Percentiles rank a stretch among this genome's conserved stretches.
phyloP scores from a whole-genome alignment of 2,329 filamentous ascomycete genomes.

The Taxawa tesnikishii region DNA sequence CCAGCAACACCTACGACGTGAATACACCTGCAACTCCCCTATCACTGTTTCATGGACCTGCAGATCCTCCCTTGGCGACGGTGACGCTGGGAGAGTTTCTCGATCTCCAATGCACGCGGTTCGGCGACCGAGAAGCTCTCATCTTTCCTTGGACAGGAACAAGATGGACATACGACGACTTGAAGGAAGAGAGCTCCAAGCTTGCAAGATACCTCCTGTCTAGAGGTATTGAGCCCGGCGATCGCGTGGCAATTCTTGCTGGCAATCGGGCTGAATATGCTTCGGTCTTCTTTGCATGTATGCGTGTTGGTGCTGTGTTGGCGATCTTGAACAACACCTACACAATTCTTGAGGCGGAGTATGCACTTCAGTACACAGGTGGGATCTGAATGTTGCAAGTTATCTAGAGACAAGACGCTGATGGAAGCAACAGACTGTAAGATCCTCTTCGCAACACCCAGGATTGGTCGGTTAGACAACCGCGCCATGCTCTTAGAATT shows the following conservation, averaged over 20 bases:
- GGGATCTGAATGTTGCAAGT: conserved; percentile 11
- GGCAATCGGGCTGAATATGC: conserved; percentile 46
- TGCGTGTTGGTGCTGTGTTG: conserved; percentile 37
- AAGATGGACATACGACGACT: conserved; percentile 50
- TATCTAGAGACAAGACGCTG: background rate
- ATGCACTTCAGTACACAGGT: conserved; percentile 60
- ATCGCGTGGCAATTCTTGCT: conserved; percentile 65
- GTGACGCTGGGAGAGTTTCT: conserved; percentile 62
- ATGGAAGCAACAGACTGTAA: conserved; percentile 45
- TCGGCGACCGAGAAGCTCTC: conserved; percentile 54
- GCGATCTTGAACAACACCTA: conserved; percentile 78
- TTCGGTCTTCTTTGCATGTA: conserved; percentile 60
- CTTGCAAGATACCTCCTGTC: conserved; percentile 41
- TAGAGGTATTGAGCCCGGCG: conserved; percentile 54
- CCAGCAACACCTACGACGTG: conserved; percentile 2
- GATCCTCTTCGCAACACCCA: conserved; percentile 59
- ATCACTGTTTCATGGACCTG: conserved; percentile 55
- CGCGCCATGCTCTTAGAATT: conserved; percentile 37
- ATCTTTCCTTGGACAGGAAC: conserved; percentile 66
- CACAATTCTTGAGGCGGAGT: conserved; percentile 58
- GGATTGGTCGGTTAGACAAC: conserved; percentile 56
- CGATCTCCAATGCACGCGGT: conserved; percentile 55
- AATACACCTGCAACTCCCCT: conserved; percentile 12
- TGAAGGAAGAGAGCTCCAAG: conserved; percentile 25
- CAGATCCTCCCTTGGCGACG: conserved; percentile 56